These are phyloP conservation scores for Phytophthora pluvialis DNA, from an alignment of 352 stramenopile genomes.

Conservation along the genomic window DNA sequence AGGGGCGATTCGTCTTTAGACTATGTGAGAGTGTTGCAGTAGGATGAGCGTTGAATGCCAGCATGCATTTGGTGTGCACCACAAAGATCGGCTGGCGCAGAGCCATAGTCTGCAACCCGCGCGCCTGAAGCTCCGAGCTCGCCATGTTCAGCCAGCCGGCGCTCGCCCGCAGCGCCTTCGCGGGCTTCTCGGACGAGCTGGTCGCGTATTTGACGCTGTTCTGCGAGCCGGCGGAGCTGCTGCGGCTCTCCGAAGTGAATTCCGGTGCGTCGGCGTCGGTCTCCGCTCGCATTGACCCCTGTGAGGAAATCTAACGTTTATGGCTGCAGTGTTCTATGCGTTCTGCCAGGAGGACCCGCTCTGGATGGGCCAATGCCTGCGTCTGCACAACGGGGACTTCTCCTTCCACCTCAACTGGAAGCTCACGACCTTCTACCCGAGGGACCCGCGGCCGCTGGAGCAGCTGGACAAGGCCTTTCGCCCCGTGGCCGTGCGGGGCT, in stretches of 20 bases:
- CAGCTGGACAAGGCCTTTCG: constrained; percentile 34
- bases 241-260: constrained; percentile 69
- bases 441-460: constrained; percentile 41
- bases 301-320: neutral
- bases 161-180: constrained; percentile 64
- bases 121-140: neutral
- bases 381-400: constrained; percentile 74
- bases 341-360: constrained; percentile 82
- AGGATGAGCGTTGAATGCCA: too few relatives aligned
- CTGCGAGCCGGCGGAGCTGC: constrained; percentile 64
- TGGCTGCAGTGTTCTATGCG: constrained; percentile 74
- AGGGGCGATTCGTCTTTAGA: too few relatives aligned
- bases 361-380: constrained; percentile 85
- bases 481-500: constrained; percentile 35
- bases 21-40: too few relatives aligned
- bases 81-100: too few relatives aligned
- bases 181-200: constrained; percentile 76
- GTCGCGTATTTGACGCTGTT: constrained; percentile 83
- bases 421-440: constrained; percentile 80
- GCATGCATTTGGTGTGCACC: too few relatives aligned
- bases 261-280: constrained; percentile 48
- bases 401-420: constrained; percentile 72
- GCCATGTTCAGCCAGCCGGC: constrained; percentile 63
- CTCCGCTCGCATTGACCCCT: neutral
- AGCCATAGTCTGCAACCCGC: constrained; percentile 16